Conservation (phyloP, 345 rosid genomes). For the Eucalyptus curtisii region DNA sequence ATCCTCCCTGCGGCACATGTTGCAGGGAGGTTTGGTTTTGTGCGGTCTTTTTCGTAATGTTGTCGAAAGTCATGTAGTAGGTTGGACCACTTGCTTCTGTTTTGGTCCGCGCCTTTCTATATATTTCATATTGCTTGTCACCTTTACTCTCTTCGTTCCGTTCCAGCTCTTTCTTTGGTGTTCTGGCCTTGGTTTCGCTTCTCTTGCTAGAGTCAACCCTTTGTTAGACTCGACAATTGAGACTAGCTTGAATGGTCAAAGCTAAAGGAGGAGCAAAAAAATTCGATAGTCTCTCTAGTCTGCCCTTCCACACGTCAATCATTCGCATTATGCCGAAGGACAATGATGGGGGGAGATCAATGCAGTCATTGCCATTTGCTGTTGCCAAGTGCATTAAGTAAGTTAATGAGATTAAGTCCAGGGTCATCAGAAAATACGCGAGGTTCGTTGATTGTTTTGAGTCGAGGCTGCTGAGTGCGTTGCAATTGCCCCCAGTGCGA, state of each 20-base stretch:
- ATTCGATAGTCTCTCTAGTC: neutral
- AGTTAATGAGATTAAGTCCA: neutral
- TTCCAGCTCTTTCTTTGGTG: neutral
- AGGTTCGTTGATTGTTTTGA: neutral
- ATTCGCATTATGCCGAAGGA: neutral
- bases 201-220: neutral
- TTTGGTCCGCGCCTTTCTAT: neutral
- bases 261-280: neutral
- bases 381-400: neutral
- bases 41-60: neutral
- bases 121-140: neutral
- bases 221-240: neutral
- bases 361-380: neutral
- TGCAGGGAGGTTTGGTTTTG: neutral
- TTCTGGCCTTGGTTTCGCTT: neutral
- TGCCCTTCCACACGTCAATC: neutral
- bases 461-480: neutral
- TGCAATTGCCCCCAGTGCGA: neutral
- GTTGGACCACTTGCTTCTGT: neutral
- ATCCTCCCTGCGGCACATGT: neutral
- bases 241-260: neutral
- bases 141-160: neutral
- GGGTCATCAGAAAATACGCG: neutral
- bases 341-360: neutral
- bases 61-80: neutral